Base-by-base conservation (phyloP, 202 grass and related monocot species). In the Bolboschoenoplectus hybrid region DNA sequence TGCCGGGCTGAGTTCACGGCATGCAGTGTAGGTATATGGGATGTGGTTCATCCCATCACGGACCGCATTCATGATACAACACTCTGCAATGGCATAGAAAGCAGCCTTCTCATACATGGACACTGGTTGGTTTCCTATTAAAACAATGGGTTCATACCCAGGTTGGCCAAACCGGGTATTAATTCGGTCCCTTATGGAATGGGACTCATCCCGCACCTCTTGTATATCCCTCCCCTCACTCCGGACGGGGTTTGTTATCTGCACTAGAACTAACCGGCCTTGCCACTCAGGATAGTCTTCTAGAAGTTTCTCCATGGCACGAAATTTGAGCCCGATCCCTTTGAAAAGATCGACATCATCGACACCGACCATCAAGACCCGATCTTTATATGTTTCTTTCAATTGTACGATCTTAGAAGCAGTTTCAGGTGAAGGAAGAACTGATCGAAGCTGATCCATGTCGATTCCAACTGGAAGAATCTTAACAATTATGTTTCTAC, bases 341-440 rank as follows among this genome's bases (percentile, higher is more conserved):
- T 91, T 93, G 89, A 93, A 93, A 61, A 93, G 72, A 69, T 93
- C 91, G 1, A 88, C 72, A 80, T 93, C 91, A 44, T 93, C 91
- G 12, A 89, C 78, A 13, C 89, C 71, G 26, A 93, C 53, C 81
- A 93, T 85, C 87, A 93, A 56, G 16, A 52, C 60, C 45, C 45
- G 82, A 57, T 85, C 82, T 57, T 63, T 83, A 62, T 89, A 93
- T 16, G 43, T 80, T 10, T 85, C 82, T 12, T n/a, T 68, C 14
- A 93, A 82, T 88, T 91, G 87, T 9, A 41, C 60, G 36, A 88
- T 68, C 85, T 87, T 85, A 66, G 80, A 63, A 41, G 70, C 26
- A 4, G 89, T 90, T 82, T 91, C 85, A 8, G 75, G 68, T n/a
- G 45, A 82, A n/a, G 62, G 12, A 52, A 91, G 50, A 5, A 89